These are phyloP conservation scores for Zygosaccharomyces bisporus DNA, from an alignment of 805 yeast species.

Conservation along the genomic window DNA sequence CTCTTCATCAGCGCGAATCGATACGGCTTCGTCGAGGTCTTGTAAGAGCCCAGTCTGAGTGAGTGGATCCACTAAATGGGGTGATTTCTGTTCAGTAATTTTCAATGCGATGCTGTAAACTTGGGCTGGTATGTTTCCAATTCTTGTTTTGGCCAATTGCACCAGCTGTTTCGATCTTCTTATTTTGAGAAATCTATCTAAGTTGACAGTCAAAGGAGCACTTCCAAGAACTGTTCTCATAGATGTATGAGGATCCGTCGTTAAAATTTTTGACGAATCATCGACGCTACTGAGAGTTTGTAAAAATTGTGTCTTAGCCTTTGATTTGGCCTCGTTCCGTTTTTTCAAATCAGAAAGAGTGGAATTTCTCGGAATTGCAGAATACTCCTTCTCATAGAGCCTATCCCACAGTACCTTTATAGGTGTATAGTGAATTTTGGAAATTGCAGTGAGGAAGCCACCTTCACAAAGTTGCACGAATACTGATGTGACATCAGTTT, in stretches of 20 bases:
- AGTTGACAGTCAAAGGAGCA: constrained; percentile 55
- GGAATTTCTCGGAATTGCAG: constrained; percentile 37
- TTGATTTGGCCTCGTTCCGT: constrained; percentile 56
- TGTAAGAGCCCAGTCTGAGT: constrained; percentile 48
- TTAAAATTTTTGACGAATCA: constrained; percentile 27
- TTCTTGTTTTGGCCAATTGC: constrained; percentile 57
- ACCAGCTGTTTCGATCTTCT: constrained; percentile 62
- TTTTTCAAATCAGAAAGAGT: constrained; percentile 53
- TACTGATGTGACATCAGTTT: constrained; percentile 34
- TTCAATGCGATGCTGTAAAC: constrained; percentile 59
- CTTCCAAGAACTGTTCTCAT: constrained; percentile 45
- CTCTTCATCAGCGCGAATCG: constrained; percentile 26
- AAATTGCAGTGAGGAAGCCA: constrained; percentile 50
- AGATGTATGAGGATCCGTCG: constrained; percentile 36
- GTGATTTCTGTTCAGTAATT: constrained; percentile 55
- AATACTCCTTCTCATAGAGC: constrained; percentile 41
- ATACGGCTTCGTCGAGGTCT: constrained; percentile 42
- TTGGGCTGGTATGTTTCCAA: constrained; percentile 65
- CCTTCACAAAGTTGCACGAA: constrained; percentile 47
- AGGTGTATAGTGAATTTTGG: constrained; percentile 37
- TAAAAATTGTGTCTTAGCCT: constrained; percentile 39
- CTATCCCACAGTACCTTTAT: constrained; percentile 39
- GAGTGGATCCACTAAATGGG: constrained; percentile 40
- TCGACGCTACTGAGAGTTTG: constrained; percentile 35
- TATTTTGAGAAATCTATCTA: constrained; percentile 62